Conservation (phyloP, 192 early-diverging fungal genomes). For the Coemansia sp. region DNA sequence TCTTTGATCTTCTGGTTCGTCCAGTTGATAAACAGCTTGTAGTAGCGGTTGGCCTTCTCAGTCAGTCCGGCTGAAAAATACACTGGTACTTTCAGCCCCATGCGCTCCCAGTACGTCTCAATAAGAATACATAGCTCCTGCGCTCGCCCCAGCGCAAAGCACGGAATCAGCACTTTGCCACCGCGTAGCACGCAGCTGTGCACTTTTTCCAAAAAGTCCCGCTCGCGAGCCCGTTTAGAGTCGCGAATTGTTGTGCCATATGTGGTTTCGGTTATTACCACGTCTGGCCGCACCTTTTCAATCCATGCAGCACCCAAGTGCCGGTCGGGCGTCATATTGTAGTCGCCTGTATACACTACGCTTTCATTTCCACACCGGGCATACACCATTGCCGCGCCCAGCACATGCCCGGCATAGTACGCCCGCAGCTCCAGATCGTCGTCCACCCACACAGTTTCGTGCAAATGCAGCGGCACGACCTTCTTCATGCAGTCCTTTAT, state of each 20-base stretch:
- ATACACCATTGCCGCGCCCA: slow-evolving; percentile 97
- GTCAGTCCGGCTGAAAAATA: slow-evolving; percentile 96
- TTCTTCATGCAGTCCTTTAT: slow-evolving; percentile 95
- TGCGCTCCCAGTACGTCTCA: slow-evolving; percentile 93
- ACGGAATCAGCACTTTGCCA: slow-evolving; percentile 93
- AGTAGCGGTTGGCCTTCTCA: slow-evolving; percentile 91
- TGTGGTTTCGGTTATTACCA: slow-evolving; percentile 95
- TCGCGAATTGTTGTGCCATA: slow-evolving; percentile 96
- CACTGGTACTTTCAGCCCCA: slow-evolving; percentile 84
- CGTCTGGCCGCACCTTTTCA: slow-evolving; percentile 84
- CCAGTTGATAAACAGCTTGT: slow-evolving; percentile 97
- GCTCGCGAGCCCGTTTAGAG: slow-evolving; percentile 88
- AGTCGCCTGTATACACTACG: slow-evolving; percentile 84
- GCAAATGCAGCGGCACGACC: slow-evolving; percentile 82
- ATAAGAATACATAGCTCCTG: slow-evolving; percentile 97
- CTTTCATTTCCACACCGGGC: slow-evolving; percentile 69
- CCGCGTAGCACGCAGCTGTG: slow-evolving; percentile 72
- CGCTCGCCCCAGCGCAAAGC: slow-evolving; percentile 97
- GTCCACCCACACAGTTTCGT: slow-evolving; percentile 82
- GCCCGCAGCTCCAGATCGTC: slow-evolving; percentile 78
- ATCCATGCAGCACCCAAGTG: slow-evolving; percentile 98
- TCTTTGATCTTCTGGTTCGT: slow-evolving; percentile 96
- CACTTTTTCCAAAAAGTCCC: slow-evolving; percentile 89
- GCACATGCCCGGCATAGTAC: slow-evolving; percentile 97
- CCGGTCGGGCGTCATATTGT: slow-evolving; percentile 87